Evolutionary conservation across 345 rosid species (phyloP), one percentile per base, ranked within the genome.

Genomic region (Heritiera fomes): DNA sequence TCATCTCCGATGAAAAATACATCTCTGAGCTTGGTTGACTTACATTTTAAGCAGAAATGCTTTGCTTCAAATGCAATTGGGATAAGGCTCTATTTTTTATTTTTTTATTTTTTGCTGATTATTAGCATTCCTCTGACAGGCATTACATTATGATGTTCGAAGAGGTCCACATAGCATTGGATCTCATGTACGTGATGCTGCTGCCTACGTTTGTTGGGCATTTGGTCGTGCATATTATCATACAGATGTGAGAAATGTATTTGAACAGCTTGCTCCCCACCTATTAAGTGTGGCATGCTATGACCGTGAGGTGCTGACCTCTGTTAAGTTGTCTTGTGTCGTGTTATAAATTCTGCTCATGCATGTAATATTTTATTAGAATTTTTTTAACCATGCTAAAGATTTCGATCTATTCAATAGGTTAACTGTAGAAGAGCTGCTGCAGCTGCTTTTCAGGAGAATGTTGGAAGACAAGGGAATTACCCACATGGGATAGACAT

Each of bases 201-300:
- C 99, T 76, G 99, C 99, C 64, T 96, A 96, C 83, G 99, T 96
- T 70, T 96, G 98, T 77, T 96, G 99, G 98, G 99, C 98, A 80
- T 96, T 96, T 90, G 99, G 98, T 17, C 97, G 99, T 67, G 95
- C 98, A 72, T 96, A 96, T 88, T 84, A 68, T 90, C 89, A 92
- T 75, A 70, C 84, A n/a, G 97, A 94, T 83, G 91, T 96, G 99
- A 92, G 89, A 87, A 85, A 68, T 75, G 86, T 96, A 69, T 79
- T 96, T 88, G 94, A 94, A 79, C 92, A 94, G 78, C 87, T 96
- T 81, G 95, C 92, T 82, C 94, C 98, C 49, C 94, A 96, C 87
- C 86, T 96, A 71, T 87, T 96, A 80, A 89, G 92, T 11, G 97
- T 92, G 82, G 97, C 89, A 71, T 94, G 90, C 87, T 96, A 88